These are phyloP conservation scores for Penicillium soppii DNA, from an alignment of 495 filamentous ascomycete genomes.

Conservation along the genomic window DNA sequence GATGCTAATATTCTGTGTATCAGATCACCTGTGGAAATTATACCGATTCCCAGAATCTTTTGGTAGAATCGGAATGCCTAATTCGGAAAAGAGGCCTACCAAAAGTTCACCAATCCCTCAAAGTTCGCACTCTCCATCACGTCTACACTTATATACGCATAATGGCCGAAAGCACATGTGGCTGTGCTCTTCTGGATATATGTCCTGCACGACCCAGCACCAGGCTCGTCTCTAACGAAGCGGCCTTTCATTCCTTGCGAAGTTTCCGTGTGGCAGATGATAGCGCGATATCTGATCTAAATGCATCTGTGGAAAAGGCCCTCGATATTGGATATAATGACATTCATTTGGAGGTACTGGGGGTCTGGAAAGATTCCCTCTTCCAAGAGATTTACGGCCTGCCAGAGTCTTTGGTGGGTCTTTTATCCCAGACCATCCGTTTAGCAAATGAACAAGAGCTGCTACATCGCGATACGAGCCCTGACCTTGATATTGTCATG, in stretches of 20 bases:
- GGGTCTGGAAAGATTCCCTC: conserved; percentile 7
- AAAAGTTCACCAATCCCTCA: conserved; percentile 9
- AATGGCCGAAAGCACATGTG: conserved; percentile 17
- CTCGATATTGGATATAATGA: conserved; percentile 5
- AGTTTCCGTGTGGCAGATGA: conserved; percentile 10
- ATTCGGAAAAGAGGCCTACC: conserved; percentile 11
- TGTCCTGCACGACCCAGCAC: conserved; percentile 8
- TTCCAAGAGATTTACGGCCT: conserved; percentile 11
- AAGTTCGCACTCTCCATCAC: conserved; percentile 15
- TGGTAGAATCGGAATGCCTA: conserved; percentile 13
- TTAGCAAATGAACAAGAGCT: conserved; percentile 18
- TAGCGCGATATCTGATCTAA: not conserved
- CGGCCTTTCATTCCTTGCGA: not conserved
- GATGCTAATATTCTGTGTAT: no score
- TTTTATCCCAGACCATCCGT: conserved; percentile 15
- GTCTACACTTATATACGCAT: conserved; percentile 15
- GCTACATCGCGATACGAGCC: not conserved
- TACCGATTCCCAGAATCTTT: conserved; percentile 3
- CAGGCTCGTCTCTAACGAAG: conserved; percentile 5
- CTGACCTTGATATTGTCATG: not conserved
- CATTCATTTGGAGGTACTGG: conserved; percentile 15
- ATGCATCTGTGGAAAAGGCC: conserved; percentile 4
- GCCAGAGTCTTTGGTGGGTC: conserved; percentile 13
- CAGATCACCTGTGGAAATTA: conserved; percentile 3
- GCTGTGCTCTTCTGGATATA: conserved; percentile 11